Conservation (phyloP, 768 basidiomycete species). For the Obba rivulosa region DNA sequence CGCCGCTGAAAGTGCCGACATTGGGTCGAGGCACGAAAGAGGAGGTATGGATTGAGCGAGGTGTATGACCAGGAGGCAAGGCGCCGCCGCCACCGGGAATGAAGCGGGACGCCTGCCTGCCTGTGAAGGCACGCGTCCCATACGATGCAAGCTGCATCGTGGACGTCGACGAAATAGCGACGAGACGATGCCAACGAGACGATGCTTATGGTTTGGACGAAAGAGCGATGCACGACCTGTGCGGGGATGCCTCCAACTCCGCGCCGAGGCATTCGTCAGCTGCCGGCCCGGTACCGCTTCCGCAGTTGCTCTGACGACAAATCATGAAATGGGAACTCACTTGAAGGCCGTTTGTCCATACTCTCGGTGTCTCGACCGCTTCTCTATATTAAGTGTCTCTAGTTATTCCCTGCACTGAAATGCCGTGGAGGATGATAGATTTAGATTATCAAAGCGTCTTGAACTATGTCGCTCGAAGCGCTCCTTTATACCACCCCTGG, state of each 20-base stretch:
- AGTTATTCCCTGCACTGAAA: no score
- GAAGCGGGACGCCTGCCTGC: slow-evolving; percentile 14
- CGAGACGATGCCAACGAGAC: not conserved
- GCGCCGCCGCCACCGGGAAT: slow-evolving; percentile 4
- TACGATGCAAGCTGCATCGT: slow-evolving; percentile 29
- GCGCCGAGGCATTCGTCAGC: no score
- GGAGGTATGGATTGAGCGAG: slow-evolving; percentile 42
- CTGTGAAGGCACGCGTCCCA: slow-evolving; percentile 20
- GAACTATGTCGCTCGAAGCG: no score
- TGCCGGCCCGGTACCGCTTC: no score
- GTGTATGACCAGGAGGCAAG: slow-evolving; percentile 7
- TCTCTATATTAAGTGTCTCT: no score
- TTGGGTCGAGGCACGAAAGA: slow-evolving; percentile 31
- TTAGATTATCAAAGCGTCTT: no score
- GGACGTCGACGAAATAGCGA: slow-evolving; percentile 1
- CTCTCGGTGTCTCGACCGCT: no score
- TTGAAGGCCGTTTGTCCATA: no score
- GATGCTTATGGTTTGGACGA: slow-evolving; percentile 3
- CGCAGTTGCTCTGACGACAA: no score
- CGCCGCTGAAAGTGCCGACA: slow-evolving; percentile 24
- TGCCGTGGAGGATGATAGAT: no score
- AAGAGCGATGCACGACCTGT: slow-evolving; percentile 3
- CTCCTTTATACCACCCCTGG: no score
- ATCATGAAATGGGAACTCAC: no score
- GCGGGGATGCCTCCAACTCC: not conserved